Evolutionary conservation across 2,329 filamentous ascomycete species (phyloP).

Genomic region (Fusarium globosum): DNA sequence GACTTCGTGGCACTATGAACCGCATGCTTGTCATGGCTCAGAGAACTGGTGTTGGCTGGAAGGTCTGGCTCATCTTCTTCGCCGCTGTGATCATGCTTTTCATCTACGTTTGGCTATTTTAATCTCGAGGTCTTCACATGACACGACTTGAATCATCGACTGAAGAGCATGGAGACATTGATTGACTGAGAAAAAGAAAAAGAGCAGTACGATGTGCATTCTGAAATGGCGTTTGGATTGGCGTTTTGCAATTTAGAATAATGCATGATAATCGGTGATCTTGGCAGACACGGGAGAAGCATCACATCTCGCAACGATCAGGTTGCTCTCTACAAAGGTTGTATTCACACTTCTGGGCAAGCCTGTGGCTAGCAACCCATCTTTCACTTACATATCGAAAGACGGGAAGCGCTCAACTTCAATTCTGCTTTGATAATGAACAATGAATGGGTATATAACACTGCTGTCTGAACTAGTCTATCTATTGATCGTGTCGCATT

Average conservation of each 20-base stretch:
- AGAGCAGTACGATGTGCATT: constrained; percentile 32
- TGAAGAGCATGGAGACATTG: background rate
- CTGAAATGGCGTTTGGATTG: constrained; percentile 40
- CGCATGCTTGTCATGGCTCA: constrained; percentile 97
- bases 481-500: constrained; percentile 23
- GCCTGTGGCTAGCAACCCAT: constrained; percentile 20
- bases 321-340: constrained; percentile 35
- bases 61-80: constrained; percentile 92
- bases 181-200: constrained; percentile 6
- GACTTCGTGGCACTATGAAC: constrained; percentile 93
- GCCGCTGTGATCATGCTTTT: constrained; percentile 84
- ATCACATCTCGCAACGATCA: constrained; percentile 27
- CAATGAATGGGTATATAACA: constrained; percentile 41
- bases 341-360: constrained; percentile 32
- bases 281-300: constrained; percentile 19
- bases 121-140: constrained; percentile 39
- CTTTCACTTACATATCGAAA: constrained; percentile 3
- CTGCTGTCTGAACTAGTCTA: constrained; percentile 24
- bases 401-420: constrained; percentile 25
- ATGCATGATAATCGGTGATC: constrained; percentile 27
- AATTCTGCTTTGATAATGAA: constrained; percentile 32
- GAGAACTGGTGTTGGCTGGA: constrained; percentile 94
- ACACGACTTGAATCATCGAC: background rate
- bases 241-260: constrained; percentile 27
- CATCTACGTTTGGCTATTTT: constrained; percentile 92